A percentile compares a stretch with the other conserved stretches of the same genome.
Evolutionary conservation across 2,329 filamentous ascomycete genomes (phyloP).

Genomic region (Pseudogymnoascus sp.): DNA sequence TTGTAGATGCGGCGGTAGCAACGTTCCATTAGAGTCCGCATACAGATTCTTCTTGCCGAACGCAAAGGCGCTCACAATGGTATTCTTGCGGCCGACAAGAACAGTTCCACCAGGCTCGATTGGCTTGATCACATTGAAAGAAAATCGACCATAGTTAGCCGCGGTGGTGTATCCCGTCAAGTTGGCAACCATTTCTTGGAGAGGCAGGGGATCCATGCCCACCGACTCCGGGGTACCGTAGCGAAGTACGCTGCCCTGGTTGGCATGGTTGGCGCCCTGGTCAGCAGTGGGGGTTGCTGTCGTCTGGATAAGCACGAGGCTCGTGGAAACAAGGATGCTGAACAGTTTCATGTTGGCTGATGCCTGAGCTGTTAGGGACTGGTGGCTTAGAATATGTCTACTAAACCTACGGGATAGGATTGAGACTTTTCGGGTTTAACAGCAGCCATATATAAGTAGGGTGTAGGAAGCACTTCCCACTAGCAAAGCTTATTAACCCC

Average conservation of each 20-base stretch:
- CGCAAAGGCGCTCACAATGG: constrained; percentile 25
- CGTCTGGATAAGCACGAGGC: too few relatives aligned
- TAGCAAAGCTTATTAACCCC: too few relatives aligned
- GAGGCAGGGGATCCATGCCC: constrained; percentile 27
- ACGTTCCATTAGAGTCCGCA: not conserved
- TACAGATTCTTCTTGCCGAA: constrained; percentile 22
- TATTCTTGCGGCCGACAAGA: constrained; percentile 19
- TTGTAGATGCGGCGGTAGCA: constrained; percentile 15
- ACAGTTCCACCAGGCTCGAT: constrained; percentile 23
- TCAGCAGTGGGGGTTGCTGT: too few relatives aligned
- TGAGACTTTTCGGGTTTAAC: too few relatives aligned
- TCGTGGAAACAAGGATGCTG: too few relatives aligned
- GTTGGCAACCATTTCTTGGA: constrained; percentile 21
- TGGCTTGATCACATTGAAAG: constrained; percentile 16
- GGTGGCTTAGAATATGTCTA: too few relatives aligned
- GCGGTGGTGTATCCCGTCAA: constrained; percentile 19
- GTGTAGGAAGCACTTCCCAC: too few relatives aligned
- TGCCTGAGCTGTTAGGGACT: too few relatives aligned
- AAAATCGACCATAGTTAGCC: constrained; percentile 10
- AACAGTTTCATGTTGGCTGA: too few relatives aligned
- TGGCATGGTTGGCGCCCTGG: constrained; percentile 10
- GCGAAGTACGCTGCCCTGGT: constrained; percentile 13
- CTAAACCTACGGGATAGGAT: too few relatives aligned
- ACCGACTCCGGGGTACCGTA: constrained; percentile 17
- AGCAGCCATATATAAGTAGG: too few relatives aligned